A percentile compares a stretch with the other conserved stretches of the same genome.
phyloP scores from a whole-genome alignment of 2,329 filamentous ascomycete genomes.

The Drechslerella stenobrocha region DNA sequence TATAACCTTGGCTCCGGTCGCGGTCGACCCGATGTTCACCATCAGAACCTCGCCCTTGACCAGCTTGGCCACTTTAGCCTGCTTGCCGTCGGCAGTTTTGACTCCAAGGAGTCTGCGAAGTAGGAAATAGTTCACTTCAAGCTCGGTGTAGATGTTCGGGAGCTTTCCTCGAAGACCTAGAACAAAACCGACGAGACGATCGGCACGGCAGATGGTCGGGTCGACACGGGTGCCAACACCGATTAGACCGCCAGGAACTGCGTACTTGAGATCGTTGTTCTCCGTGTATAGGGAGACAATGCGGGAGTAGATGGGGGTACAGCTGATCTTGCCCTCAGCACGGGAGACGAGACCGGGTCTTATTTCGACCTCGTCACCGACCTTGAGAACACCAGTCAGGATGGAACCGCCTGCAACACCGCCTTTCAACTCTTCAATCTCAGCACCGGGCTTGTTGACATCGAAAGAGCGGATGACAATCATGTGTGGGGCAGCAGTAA shows the following conservation, averaged over 20 bases:
- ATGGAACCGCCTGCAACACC: constrained; percentile 98
- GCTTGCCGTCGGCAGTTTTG: constrained; percentile 96
- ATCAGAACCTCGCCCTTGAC: constrained; percentile 99
- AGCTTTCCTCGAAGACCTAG: constrained; percentile 90
- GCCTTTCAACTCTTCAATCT: constrained; percentile 97
- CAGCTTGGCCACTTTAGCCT: constrained; percentile 98
- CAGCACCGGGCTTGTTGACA: constrained; percentile 98
- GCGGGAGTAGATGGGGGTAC: constrained; percentile 93
- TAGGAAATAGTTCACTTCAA: constrained; percentile 99
- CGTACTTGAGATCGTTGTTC: constrained; percentile 97
- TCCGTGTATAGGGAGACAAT: constrained; percentile 96
- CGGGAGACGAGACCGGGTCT: constrained; percentile 97
- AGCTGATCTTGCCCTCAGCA: constrained; percentile 90
- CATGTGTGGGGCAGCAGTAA: constrained; percentile 91
- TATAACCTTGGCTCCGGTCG: constrained; percentile 94
- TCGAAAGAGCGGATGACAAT: constrained; percentile 99
- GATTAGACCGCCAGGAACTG: constrained; percentile 94
- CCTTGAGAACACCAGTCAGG: constrained; percentile 91
- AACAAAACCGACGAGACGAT: constrained; percentile 97
- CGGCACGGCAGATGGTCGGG: constrained; percentile 95
- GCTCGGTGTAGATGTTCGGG: constrained; percentile 95
- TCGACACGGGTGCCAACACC: constrained; percentile 98
- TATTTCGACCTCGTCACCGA: constrained; percentile 98
- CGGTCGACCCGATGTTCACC: constrained; percentile 99
- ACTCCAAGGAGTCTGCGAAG: constrained; percentile 92